Evolutionary conservation across 2,329 filamentous ascomycete genomes (phyloP).

Genomic region (Fusarium sp.): DNA sequence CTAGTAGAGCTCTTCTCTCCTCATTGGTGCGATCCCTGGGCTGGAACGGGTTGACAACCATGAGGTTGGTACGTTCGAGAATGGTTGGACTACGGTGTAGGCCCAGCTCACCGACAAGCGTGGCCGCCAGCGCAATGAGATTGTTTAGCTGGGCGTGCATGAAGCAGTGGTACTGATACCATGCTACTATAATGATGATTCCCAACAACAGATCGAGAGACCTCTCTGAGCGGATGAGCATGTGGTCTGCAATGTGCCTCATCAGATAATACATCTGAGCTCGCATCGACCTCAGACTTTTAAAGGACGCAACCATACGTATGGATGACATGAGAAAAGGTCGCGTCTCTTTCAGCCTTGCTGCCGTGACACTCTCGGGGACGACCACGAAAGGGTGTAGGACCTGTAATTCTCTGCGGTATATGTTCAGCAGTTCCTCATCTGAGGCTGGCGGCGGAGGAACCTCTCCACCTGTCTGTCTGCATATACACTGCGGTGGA

Average conservation of each 20-base stretch:
- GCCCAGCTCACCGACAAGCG: conserved; percentile 58
- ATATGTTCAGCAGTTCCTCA: conserved; percentile 56
- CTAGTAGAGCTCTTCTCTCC: conserved; percentile 61
- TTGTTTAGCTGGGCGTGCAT: conserved; percentile 63
- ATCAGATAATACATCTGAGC: conserved; percentile 60
- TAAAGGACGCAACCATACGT: conserved; percentile 59
- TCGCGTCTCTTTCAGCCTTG: conserved; percentile 50
- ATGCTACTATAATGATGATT: conserved; percentile 59
- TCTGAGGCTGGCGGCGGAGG: conserved; percentile 56
- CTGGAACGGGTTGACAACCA: conserved; percentile 53
- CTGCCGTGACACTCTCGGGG: conserved; percentile 48
- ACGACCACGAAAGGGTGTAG: conserved; percentile 60
- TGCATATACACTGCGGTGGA: conserved; percentile 58
- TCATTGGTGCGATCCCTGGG: conserved; percentile 57
- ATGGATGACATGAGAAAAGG: conserved; percentile 62
- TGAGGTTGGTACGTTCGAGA: conserved; percentile 54
- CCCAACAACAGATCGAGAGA: conserved; percentile 61
- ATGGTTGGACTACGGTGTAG: conserved; percentile 54
- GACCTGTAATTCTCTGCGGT: conserved; percentile 54
- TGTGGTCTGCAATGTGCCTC: conserved; percentile 56
- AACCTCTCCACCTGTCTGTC: conserved; percentile 52
- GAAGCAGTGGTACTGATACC: conserved; percentile 65
- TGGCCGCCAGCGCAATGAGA: conserved; percentile 58
- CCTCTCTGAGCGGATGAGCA: conserved; percentile 59
- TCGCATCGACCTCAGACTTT: conserved; percentile 57